Base-by-base conservation (phyloP, 2,329 filamentous ascomycete species). In the Colletotrichum sp. region DNA sequence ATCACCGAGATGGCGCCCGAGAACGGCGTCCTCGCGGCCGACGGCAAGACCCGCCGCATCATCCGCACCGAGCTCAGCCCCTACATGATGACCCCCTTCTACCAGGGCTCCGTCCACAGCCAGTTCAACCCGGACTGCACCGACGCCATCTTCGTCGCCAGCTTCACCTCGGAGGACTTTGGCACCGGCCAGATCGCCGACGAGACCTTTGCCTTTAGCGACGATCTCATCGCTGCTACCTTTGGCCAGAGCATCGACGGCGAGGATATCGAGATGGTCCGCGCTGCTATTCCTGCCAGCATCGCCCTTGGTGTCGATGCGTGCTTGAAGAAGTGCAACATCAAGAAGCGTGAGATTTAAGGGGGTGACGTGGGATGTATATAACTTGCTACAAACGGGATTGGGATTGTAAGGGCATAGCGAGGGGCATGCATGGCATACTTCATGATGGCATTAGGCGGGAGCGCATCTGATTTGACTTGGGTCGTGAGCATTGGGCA, bases 61-160 rank as follows among this genome's bases (percentile, higher is more conserved):
- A 82, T 85, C 76, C 77, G 75, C 68, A 84, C 82, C 76, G 80
- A 81, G 36, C 81, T 91, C 52, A 79, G 78, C 13, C 81, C 84
- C 75, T 85, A 86, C 81, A 86, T 89, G 82, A 88, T 90, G 83
- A 89, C 88, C 4, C 86, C 89, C 64, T 91, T 91, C 83, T 89
- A 88, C 79, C 87, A 88, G 80, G 90, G 90, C 30, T 85, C 87
- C 8, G 80, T 91, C 26, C 91, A 92, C 82, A 89, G 87, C 9
- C 88, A 91, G 80, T 90, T 87, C 82, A 92, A 92, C 84, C 89
- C 90, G 2, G 84, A 87, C 78, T 92, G 90, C 82, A 84, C 86
- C 59, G 82, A 86, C 44, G 88, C 87, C 71, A 84, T 87, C 24
- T 90, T 90, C 79, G 84, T 90, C 34, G 89, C 89, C 8, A 82